These are phyloP conservation scores for Phytophthora cryptogea DNA, from an alignment of 352 stramenopile species.

Conservation along the genomic window DNA sequence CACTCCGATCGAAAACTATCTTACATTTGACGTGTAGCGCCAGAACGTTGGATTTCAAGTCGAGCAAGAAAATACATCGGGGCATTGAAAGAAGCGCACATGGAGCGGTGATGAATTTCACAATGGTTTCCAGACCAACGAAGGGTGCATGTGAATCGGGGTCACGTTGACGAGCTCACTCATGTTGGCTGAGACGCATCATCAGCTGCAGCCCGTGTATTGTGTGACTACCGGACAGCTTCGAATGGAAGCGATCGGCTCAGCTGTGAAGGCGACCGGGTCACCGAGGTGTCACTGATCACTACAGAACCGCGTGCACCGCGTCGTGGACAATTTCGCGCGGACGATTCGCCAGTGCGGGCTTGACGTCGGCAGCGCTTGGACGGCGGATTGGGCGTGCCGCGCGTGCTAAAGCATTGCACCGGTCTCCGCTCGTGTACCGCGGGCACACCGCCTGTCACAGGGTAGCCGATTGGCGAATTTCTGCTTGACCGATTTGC, in stretches of 20 bases:
- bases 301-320: slow-evolving; percentile 7
- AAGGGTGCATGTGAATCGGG: too few relatives aligned
- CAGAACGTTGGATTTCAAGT: neutral
- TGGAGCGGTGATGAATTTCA: too few relatives aligned
- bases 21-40: neutral
- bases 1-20: slow-evolving; percentile 8
- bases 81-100: too few relatives aligned
- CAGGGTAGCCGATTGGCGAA: slow-evolving; percentile 23
- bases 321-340: slow-evolving; percentile 5
- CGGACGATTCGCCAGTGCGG: slow-evolving; percentile 13
- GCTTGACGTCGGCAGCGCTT: slow-evolving; percentile 10
- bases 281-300: slow-evolving; percentile 4
- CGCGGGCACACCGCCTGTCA: slow-evolving; percentile 16
- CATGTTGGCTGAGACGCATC: neutral
- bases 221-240: neutral
- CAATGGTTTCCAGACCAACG: too few relatives aligned
- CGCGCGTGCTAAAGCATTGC: slow-evolving; percentile 5
- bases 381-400: slow-evolving; percentile 10
- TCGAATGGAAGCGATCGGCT: slow-evolving; percentile 4
- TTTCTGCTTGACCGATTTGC: neutral
- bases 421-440: too few relatives aligned
- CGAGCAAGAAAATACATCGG: neutral
- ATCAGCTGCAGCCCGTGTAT: slow-evolving; percentile 3
- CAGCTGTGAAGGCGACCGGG: slow-evolving; percentile 11
- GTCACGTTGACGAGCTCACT: neutral